Evolutionary conservation across 1,139 yeast genomes (phyloP), one percentile per base, ranked within the genome.

Genomic region (Sugiyamaella sp.): DNA sequence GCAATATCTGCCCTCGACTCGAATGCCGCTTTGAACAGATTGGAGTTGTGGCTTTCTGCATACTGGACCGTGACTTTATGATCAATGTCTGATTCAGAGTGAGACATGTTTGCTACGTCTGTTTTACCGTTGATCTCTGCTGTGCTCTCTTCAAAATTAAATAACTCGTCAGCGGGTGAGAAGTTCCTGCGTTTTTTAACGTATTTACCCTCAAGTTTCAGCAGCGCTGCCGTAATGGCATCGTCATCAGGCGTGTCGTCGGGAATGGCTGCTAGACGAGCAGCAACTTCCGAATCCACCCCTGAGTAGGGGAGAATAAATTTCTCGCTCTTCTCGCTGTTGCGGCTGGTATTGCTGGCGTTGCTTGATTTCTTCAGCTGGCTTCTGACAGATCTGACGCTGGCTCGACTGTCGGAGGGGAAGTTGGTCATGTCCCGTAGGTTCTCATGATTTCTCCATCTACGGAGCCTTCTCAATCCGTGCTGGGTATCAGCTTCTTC

Each of bases 181-280:
- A 29, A 22, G 38, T 17, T 41, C 46, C 53, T 37, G 38, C 50
- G 35, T 29, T 49, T 52, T 51, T 60, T 61, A 12, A 50, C 53
- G 42, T 59, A 78, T 39, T 77, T 81, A 0, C 97, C 97, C 69
- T 88, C 95, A 27, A 90, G 73, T 67, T 87, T 89, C 66, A 77
- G 76, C 57, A 90, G 74, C 0, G 97, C 93, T 52, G 82, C 81
- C 53, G 78, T 80, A n/a, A 90, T 75, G 0, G 96, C 97, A 66
- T 84, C 84, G 25, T 80, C 84, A 38, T 78, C 81, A 45, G 80
- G 74, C 0, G 85, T 75, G 55, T 85, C 91, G 66, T 89, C 96
- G 0, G 96, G 91, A 46, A 89, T 84, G 1, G 64, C 59, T 1
- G 65, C 66, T 37, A 64, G 53, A 41, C 61, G 60, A 2, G 66